Evolutionary conservation across 2,329 filamentous ascomycete genomes (phyloP).

Genomic region (Aschersonia sp.): DNA sequence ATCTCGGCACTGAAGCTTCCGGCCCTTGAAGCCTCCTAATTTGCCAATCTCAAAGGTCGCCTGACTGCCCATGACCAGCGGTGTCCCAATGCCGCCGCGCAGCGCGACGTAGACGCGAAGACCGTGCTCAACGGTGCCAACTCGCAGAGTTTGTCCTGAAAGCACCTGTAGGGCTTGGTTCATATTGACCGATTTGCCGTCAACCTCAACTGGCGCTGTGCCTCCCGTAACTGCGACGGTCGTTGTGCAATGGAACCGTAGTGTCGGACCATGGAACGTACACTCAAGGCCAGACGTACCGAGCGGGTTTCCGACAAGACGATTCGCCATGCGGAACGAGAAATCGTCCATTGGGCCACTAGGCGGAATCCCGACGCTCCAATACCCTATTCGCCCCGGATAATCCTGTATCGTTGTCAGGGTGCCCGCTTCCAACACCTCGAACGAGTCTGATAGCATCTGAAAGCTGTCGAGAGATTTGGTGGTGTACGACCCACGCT

Average conservation of each 20-base stretch:
- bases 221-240: constrained; percentile 19
- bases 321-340: constrained; percentile 19
- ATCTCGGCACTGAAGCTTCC: too few species aligned
- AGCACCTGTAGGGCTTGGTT: constrained; percentile 6
- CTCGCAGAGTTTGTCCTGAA: too few species aligned
- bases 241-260: constrained; percentile 18
- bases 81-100: too few species aligned
- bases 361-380: constrained; percentile 23
- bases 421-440: constrained; percentile 20
- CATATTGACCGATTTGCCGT: constrained; percentile 7
- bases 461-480: constrained; percentile 17
- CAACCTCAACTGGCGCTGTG: constrained; percentile 10
- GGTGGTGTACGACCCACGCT: constrained; percentile 13
- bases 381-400: constrained; percentile 21
- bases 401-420: constrained; percentile 25
- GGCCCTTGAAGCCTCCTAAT: too few species aligned
- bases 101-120: too few species aligned
- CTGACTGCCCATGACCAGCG: too few species aligned
- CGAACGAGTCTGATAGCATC: constrained; percentile 13
- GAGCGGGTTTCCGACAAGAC: constrained; percentile 16
- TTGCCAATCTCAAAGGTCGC: too few species aligned
- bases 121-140: too few species aligned
- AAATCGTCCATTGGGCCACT: constrained; percentile 26
- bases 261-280: constrained; percentile 16
- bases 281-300: constrained; percentile 19